Percentiles rank a stretch among this genome's conserved stretches.
These are phyloP conservation scores for Nigrospora osmanthi DNA, from an alignment of 2,329 filamentous ascomycete species.

Conservation along the genomic window DNA sequence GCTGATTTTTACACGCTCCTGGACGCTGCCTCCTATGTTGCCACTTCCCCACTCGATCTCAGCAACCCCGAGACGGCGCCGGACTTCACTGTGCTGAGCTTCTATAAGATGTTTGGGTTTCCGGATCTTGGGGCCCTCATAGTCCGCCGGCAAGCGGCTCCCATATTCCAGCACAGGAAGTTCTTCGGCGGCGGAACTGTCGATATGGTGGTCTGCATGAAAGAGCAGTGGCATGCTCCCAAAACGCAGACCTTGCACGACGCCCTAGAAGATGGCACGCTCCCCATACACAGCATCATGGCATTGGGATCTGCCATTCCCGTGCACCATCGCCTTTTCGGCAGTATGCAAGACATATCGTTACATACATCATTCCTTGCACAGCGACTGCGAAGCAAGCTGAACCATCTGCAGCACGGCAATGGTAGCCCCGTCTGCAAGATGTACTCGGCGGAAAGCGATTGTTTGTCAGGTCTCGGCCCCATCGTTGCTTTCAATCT, in stretches of 20 bases:
- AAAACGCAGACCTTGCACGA: conserved; percentile 71
- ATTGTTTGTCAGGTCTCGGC: conserved; percentile 38
- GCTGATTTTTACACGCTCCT: conserved; percentile 57
- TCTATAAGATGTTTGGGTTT: conserved; percentile 98
- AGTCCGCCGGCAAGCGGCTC: conserved; percentile 62
- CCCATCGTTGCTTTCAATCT: conserved; percentile 83
- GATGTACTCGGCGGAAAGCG: conserved; percentile 46
- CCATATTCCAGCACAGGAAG: conserved; percentile 55
- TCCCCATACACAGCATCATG: conserved; percentile 85
- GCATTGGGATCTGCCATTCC: conserved; percentile 70
- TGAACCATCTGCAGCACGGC: conserved; percentile 56
- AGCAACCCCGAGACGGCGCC: conserved; percentile 53
- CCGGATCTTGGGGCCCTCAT: conserved; percentile 84
- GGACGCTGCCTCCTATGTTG: conserved; percentile 75
- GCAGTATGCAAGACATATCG: conserved; percentile 61
- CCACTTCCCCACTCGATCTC: conserved; percentile 71
- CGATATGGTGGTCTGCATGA: conserved; percentile 74
- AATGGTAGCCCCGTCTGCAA: conserved; percentile 60
- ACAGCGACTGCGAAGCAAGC: conserved; percentile 45
- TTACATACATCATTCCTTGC: conserved; percentile 63
- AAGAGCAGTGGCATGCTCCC: conserved; percentile 73
- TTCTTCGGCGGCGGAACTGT: conserved; percentile 97
- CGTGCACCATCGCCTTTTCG: conserved; percentile 62
- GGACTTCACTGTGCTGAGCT: conserved; percentile 80
- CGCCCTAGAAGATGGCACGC: conserved; percentile 80